Evolutionary conservation across 805 yeast species (phyloP), one percentile per base, ranked within the genome.

Genomic region (Wickerhamiella brachini): DNA sequence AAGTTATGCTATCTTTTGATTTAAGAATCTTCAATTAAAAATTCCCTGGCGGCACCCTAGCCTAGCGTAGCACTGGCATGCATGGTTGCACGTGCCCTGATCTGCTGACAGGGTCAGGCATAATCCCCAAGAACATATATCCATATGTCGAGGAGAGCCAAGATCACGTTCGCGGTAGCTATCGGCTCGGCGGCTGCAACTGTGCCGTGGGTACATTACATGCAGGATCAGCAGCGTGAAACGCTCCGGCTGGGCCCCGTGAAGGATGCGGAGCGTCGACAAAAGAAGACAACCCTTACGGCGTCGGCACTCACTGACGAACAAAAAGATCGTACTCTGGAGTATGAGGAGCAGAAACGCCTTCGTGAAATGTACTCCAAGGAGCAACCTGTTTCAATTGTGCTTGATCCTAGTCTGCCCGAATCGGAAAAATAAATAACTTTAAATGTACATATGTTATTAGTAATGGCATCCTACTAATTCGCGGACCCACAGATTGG

Each of bases 191-290:
- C 88, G 1, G 77, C 71, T 0, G 75, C 74, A 1, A 74, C 90
- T 0, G 78, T 82, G 22, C 68, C 78, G 2, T 85, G 84, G 64
- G 93, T 87, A 45, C 88, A 83, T 66, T 74, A 73, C 53, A 74
- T 83, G 47, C 94, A 87, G 59, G 75, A 76, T 39, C 67, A 76
- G 56, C 95, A 86, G 65, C 75, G 86, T 58, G 81, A 77, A 10
- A 81, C 83, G 1, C 69, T 85, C 45, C 81, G 83, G 60, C 85
- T 78, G 59, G 95, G 95, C 0, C 95, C 95, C 4, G 78, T 84
- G 59, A 84, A 84, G 59, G 95, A 86, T 63, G 87, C 88, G 1
- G 77, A 72, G 53, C 70, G 94, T 52, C 64, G 82, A 53, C 72
- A 70, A 45, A 75, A 76, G 60, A n/a, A 22, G 41, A 4, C 47